phyloP scores from a whole-genome alignment of 441 rosid genomes.

The Populus trichocarpa region DNA sequence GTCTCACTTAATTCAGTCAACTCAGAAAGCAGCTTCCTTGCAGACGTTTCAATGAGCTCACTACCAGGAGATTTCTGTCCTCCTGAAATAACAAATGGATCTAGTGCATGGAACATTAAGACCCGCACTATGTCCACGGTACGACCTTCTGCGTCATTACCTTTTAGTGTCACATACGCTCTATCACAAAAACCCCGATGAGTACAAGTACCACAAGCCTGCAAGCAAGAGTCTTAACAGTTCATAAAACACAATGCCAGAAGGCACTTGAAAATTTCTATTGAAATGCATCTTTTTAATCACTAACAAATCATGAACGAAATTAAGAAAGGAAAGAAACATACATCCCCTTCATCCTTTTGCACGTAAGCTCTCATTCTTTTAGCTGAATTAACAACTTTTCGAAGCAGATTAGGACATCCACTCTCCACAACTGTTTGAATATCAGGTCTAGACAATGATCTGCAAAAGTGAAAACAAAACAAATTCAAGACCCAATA shows the following conservation, averaged over 20 bases:
- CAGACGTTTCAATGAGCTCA: slow-evolving; percentile 51
- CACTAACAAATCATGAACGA: not conserved
- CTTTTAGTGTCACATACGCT: slow-evolving; percentile 72
- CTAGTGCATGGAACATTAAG: slow-evolving; percentile 63
- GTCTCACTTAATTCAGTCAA: slow-evolving; percentile 68
- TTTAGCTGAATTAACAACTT: slow-evolving; percentile 77
- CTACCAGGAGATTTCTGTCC: slow-evolving; percentile 49
- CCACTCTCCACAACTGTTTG: slow-evolving; percentile 69
- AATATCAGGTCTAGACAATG: slow-evolving; percentile 53
- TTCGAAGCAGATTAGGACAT: slow-evolving; percentile 79
- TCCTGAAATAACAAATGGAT: slow-evolving; percentile 56
- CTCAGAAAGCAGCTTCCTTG: slow-evolving; percentile 67
- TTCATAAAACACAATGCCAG: not conserved
- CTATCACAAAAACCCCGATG: slow-evolving; percentile 82
- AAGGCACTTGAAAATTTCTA: not conserved
- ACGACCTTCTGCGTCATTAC: slow-evolving; percentile 63
- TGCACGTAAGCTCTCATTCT: slow-evolving; percentile 66
- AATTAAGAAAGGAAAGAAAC: slow-evolving; percentile 15
- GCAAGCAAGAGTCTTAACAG: slow-evolving; percentile 13
- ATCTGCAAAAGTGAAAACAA: slow-evolving; percentile 43
- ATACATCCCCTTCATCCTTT: slow-evolving; percentile 87
- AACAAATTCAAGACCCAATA: not conserved
- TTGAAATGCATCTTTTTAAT: not conserved
- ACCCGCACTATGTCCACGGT: slow-evolving; percentile 84
- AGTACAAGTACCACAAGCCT: slow-evolving; percentile 86